Percentiles rank a stretch among this genome's conserved stretches.
These are phyloP conservation scores for Paramecium primaurelia DNA, from an alignment of 73 alveolate genomes.

Conservation along the genomic window DNA sequence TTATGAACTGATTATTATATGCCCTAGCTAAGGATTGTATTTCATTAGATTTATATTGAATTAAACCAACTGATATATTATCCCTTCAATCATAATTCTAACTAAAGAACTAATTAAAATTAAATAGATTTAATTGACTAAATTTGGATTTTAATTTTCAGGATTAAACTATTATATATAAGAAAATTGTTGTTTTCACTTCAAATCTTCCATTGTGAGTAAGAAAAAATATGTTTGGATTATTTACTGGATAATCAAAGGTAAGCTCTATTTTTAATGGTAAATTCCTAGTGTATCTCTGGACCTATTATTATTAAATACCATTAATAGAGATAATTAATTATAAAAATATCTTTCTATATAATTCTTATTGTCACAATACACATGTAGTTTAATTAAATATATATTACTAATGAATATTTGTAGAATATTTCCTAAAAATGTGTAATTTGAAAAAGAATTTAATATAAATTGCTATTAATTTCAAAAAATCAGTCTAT, in stretches of 20 bases:
- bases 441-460: too few relatives aligned
- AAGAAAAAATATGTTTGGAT: slow-evolving; percentile 86
- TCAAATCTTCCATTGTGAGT: slow-evolving; percentile 94
- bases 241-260: slow-evolving; percentile 86
- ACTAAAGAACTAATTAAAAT: slow-evolving; percentile 14
- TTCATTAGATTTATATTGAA: slow-evolving; percentile 69
- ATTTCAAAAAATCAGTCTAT: too few relatives aligned
- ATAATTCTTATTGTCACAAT: neutral
- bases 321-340: slow-evolving; percentile 88
- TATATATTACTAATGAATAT: too few relatives aligned
- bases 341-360: too few relatives aligned
- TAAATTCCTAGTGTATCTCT: slow-evolving; percentile 85
- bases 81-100: slow-evolving; percentile 81
- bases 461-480: too few relatives aligned
- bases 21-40: slow-evolving; percentile 79
- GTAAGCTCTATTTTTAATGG: slow-evolving; percentile 92
- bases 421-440: too few relatives aligned
- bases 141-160: slow-evolving; percentile 95
- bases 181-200: slow-evolving; percentile 74
- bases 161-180: slow-evolving; percentile 91
- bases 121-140: slow-evolving; percentile 72
- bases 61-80: slow-evolving; percentile 87
- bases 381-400: neutral
- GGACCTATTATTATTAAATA: slow-evolving; percentile 94
- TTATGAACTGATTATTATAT: neutral